Evolutionary conservation across 1,139 yeast genomes (phyloP).

Genomic region (Debaryomycetaceae sp.): DNA sequence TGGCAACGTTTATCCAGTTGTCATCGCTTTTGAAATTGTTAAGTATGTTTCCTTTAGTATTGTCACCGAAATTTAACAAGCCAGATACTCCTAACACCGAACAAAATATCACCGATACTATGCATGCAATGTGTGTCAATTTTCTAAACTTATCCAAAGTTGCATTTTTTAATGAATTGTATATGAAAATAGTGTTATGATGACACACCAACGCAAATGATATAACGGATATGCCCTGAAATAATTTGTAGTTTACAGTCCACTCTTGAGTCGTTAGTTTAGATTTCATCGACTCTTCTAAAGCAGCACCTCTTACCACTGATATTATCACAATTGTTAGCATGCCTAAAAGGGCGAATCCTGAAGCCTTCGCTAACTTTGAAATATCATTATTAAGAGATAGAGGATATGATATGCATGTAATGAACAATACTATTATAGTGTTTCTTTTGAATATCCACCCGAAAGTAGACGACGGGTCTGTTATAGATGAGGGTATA

Average conservation of each 20-base stretch:
- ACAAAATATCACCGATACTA: conserved; percentile 78
- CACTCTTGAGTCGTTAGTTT: conserved; percentile 43
- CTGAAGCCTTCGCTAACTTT: conserved; percentile 83
- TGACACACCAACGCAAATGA: conserved; percentile 94
- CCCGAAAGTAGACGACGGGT: conserved; percentile 30
- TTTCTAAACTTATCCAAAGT: conserved; percentile 69
- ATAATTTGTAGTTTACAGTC: conserved; percentile 62
- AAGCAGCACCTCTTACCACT: conserved; percentile 67
- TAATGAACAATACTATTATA: conserved; percentile 65
- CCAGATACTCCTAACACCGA: conserved; percentile 80
- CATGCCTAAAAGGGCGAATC: conserved; percentile 85
- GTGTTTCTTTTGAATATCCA: conserved; percentile 64
- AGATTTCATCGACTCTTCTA: conserved; percentile 47
- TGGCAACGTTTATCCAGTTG: conserved; percentile 71
- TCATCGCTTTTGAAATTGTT: conserved; percentile 83
- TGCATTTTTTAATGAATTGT: conserved; percentile 75
- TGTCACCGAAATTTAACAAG: conserved; percentile 66
- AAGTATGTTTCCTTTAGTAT: conserved; percentile 80
- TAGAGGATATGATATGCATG: conserved; percentile 76
- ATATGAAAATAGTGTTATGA: conserved; percentile 87
- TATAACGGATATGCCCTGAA: conserved; percentile 88
- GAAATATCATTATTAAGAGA: conserved; percentile 80
- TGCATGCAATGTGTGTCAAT: conserved; percentile 81
- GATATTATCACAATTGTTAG: conserved; percentile 71
- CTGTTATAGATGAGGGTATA: conserved; percentile 49